Evolutionary conservation across 225 moss, liverwort and hornwort genomes (phyloP).

Genomic region (Sphagnum tenellum): DNA sequence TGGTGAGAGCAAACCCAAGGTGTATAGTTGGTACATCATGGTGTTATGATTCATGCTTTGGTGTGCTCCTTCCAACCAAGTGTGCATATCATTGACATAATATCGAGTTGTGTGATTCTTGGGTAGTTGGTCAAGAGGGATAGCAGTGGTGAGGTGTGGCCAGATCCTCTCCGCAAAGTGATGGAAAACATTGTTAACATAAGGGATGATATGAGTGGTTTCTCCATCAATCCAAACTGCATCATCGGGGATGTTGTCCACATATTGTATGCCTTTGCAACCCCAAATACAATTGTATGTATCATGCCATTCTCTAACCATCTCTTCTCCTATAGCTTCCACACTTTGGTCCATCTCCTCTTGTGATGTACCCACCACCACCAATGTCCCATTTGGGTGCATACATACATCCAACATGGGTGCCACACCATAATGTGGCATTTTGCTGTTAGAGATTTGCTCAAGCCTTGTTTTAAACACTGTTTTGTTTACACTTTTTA

Average conservation of each 20-base stretch:
- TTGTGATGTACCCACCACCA: slow-evolving; percentile 54
- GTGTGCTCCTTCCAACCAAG: slow-evolving; percentile 58
- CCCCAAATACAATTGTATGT: slow-evolving; percentile 56
- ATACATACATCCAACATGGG: slow-evolving; percentile 52
- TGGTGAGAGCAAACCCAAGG: slow-evolving; percentile 30
- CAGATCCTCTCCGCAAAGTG: slow-evolving; percentile 74
- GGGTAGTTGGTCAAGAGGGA: slow-evolving; percentile 39
- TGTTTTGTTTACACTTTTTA: slow-evolving; percentile 7
- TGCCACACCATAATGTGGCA: slow-evolving; percentile 40
- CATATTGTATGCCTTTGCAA: slow-evolving; percentile 35
- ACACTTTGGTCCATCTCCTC: slow-evolving; percentile 33
- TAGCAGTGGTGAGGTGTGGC: slow-evolving; percentile 27
- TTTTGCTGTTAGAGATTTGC: slow-evolving; percentile 21
- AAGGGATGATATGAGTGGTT: slow-evolving; percentile 72
- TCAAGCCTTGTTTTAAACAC: slow-evolving; percentile 41
- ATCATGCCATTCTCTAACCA: slow-evolving; percentile 39
- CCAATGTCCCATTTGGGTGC: slow-evolving; percentile 67
- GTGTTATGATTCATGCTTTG: slow-evolving; percentile 73
- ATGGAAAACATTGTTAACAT: slow-evolving; percentile 72
- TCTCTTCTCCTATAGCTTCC: slow-evolving; percentile 20
- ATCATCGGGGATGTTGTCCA: slow-evolving; percentile 15
- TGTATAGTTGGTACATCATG: slow-evolving; percentile 68
- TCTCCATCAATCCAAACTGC: slow-evolving; percentile 56
- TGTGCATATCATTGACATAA: slow-evolving; percentile 37
- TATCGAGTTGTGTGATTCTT: slow-evolving; percentile 17